These are phyloP conservation scores for Rosellinia necatrix DNA, from an alignment of 2,329 filamentous ascomycete species.

Conservation along the genomic window DNA sequence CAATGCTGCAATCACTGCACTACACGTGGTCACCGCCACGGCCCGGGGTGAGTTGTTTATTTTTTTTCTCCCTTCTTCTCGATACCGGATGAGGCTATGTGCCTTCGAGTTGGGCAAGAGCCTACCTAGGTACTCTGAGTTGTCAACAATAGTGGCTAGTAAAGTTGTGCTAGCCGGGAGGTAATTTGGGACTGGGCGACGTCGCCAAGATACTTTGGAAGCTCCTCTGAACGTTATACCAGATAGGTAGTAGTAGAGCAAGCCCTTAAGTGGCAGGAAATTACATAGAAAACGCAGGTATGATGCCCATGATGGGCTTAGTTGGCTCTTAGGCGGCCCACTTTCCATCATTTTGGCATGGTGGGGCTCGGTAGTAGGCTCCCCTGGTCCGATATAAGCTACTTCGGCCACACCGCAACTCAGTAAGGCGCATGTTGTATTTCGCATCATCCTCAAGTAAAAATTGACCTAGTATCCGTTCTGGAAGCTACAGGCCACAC, in stretches of 20 bases:
- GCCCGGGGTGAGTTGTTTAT: conserved; percentile 22
- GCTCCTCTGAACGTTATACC: not conserved
- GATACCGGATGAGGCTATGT: not conserved
- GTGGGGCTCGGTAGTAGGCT: conserved; percentile 16
- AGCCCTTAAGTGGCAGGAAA: conserved; percentile 20
- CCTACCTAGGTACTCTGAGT: not conserved
- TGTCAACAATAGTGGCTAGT: not conserved
- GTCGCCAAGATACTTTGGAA: conserved; percentile 3
- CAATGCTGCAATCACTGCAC: conserved; percentile 28
- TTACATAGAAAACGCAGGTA: conserved; percentile 20
- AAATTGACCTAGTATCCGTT: conserved; percentile 12
- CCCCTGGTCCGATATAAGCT: conserved; percentile 18
- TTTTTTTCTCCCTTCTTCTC: not conserved
- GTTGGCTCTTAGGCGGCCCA: conserved; percentile 17
- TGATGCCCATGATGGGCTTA: conserved; percentile 26
- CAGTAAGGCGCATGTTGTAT: conserved; percentile 9
- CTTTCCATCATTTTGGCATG: conserved; percentile 18
- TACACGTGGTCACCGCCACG: conserved; percentile 30
- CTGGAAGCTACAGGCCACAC: conserved; percentile 15
- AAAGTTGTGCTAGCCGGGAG: not conserved
- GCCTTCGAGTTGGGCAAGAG: not conserved
- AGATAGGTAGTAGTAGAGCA: too few species aligned
- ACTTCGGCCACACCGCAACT: not conserved
- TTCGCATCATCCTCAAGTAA: conserved; percentile 16
- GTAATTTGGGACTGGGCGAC: not conserved